Conservation (phyloP, 2,329 filamentous ascomycete genomes). For the Parastagonospora avenae region DNA sequence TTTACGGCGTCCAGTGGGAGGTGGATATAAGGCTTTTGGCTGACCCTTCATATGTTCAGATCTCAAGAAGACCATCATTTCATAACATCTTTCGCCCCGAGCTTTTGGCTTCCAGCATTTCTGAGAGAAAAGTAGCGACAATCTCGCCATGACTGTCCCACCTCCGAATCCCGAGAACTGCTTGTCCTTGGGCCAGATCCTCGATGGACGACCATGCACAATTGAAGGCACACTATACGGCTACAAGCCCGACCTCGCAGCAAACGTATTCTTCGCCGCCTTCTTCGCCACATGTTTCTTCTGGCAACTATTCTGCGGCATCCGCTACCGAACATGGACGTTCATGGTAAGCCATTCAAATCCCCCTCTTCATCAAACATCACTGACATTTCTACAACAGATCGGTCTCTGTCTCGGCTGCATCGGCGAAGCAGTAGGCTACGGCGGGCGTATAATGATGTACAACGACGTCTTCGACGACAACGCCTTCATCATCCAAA, state of each 20-base stretch:
- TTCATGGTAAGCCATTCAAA: slow-evolving; percentile 46
- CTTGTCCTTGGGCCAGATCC: not conserved
- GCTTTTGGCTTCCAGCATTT: too few species aligned
- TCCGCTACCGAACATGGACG: slow-evolving; percentile 61
- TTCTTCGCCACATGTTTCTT: slow-evolving; percentile 58
- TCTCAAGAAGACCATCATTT: too few species aligned
- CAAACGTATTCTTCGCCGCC: slow-evolving; percentile 58
- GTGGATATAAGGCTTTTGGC: too few species aligned
- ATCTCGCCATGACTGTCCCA: slow-evolving; percentile 22
- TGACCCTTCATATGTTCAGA: too few species aligned
- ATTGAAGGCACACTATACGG: slow-evolving; percentile 58
- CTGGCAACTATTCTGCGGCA: slow-evolving; percentile 55
- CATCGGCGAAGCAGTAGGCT: slow-evolving; percentile 60
- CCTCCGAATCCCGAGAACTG: slow-evolving; percentile 25
- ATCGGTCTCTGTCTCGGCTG: slow-evolving; percentile 56
- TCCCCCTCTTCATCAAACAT: not conserved
- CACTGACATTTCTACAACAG: slow-evolving; percentile 13
- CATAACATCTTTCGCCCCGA: too few species aligned
- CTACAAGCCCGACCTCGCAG: slow-evolving; percentile 59
- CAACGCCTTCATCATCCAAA: slow-evolving; percentile 58
- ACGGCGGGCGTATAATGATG: slow-evolving; percentile 60
- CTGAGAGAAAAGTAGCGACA: too few species aligned
- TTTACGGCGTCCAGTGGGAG: too few species aligned
- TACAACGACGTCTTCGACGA: slow-evolving; percentile 58
- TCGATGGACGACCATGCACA: not conserved